A percentile compares a stretch with the other conserved stretches of the same genome.
Conservation (phyloP, 306 rosid genomes). For the Pachyrhizus erosus region DNA sequence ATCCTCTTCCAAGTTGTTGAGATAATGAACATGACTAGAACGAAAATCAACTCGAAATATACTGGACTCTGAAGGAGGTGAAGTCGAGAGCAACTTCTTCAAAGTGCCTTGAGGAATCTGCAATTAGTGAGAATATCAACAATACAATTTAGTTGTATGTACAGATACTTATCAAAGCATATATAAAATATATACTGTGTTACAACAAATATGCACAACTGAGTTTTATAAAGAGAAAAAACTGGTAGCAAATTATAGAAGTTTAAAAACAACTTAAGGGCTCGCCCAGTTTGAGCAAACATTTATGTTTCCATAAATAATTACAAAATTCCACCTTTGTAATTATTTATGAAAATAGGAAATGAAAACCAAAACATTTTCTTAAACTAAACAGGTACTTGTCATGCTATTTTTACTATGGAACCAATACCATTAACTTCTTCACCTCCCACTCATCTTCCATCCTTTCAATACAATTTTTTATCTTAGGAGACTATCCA, state of each 20-base stretch:
- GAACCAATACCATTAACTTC: constrained; percentile 16
- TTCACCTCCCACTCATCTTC: not conserved
- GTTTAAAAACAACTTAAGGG: not conserved
- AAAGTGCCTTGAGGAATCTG: constrained; percentile 78
- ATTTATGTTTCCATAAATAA: not conserved
- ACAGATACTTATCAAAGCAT: constrained; percentile 28
- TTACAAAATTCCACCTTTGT: not conserved
- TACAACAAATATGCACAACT: constrained; percentile 11
- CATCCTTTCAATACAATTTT: not conserved
- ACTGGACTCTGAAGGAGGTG: constrained; percentile 84
- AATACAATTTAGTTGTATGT: not conserved
- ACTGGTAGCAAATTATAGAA: not conserved
- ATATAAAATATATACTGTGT: constrained; percentile 10
- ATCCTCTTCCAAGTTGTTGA: constrained; percentile 97
- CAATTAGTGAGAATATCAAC: constrained; percentile 37
- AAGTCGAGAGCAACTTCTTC: constrained; percentile 77
- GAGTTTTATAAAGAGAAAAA: constrained; percentile 3
- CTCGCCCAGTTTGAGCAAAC: not conserved
- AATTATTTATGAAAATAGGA: not conserved
- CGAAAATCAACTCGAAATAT: constrained; percentile 91
- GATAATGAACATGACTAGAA: constrained; percentile 80
- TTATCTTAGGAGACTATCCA: not conserved
- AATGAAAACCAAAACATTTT: constrained; percentile 6
- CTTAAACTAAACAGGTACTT: not conserved
- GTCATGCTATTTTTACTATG: not conserved